Conservation (phyloP, 768 basidiomycete species). For the Crucibulum laeve region DNA sequence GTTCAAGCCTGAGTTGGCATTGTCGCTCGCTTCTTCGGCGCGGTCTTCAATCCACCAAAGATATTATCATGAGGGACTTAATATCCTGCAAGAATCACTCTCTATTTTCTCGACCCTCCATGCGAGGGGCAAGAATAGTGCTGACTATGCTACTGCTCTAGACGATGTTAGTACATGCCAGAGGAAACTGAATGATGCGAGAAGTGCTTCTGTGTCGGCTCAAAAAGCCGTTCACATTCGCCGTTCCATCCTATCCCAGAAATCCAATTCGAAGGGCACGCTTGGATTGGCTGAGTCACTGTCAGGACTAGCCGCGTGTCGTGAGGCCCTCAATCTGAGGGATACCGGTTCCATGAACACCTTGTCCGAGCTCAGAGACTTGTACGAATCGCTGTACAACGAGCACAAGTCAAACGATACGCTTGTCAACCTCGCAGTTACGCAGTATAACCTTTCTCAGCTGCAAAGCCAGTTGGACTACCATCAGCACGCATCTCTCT, state of each 20-base stretch:
- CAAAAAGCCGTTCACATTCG: not conserved
- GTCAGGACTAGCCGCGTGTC: not conserved
- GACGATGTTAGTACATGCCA: not conserved
- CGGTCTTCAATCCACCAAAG: not conserved
- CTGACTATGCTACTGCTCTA: not conserved
- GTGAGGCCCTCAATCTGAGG: not conserved
- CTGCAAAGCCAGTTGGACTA: not conserved
- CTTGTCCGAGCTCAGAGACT: not conserved
- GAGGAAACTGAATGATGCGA: not conserved
- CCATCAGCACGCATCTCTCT: not conserved
- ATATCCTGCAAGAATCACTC: not conserved
- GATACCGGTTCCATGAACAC: not conserved
- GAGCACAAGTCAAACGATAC: not conserved
- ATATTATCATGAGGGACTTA: not conserved
- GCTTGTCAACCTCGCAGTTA: not conserved
- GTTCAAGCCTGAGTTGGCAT: not conserved
- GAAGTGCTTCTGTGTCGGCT: not conserved
- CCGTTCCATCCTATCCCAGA: not conserved
- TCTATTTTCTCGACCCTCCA: not conserved
- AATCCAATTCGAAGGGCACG: not conserved
- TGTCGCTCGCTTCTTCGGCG: not conserved
- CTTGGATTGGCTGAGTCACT: not conserved
- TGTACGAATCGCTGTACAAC: not conserved
- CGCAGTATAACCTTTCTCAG: not conserved
- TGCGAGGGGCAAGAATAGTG: not conserved